Percentiles rank a stretch among this genome's conserved stretches.
Evolutionary conservation across 2,329 filamentous ascomycete species (phyloP).

Genomic region (Venturia carpophila): DNA sequence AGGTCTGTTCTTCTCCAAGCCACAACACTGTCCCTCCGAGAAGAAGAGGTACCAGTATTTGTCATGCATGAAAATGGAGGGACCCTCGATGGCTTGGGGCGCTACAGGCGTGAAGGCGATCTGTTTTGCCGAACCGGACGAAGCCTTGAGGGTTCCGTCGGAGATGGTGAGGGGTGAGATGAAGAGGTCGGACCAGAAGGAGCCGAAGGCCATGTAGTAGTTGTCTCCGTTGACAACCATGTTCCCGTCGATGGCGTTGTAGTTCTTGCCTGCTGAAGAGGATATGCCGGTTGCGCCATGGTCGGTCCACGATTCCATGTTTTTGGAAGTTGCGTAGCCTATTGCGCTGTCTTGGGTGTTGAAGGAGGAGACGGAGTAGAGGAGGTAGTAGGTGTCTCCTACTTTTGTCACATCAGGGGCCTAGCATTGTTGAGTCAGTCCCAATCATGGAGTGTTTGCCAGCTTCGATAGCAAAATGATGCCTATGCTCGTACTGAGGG

Average conservation of each 20-base stretch:
- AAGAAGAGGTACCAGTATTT: constrained; percentile 59
- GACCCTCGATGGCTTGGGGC: constrained; percentile 48
- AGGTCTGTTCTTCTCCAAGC: constrained; percentile 46
- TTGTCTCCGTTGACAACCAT: constrained; percentile 37
- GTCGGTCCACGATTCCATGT: constrained; percentile 53
- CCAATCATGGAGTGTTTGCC: neutral
- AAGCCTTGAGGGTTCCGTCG: constrained; percentile 27
- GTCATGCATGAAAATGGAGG: constrained; percentile 48
- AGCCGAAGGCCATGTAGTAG: constrained; percentile 54
- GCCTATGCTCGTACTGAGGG: neutral
- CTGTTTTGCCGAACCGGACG: constrained; percentile 28
- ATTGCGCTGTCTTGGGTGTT: constrained; percentile 55
- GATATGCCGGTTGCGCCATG: constrained; percentile 47
- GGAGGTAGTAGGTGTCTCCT: constrained; percentile 54
- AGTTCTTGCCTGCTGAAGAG: constrained; percentile 32
- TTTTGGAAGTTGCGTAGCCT: constrained; percentile 46
- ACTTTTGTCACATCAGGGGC: constrained; percentile 56
- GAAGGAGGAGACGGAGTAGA: constrained; percentile 58
- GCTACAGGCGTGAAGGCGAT: constrained; percentile 48
- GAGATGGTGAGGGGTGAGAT: constrained; percentile 37
- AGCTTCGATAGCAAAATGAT: neutral
- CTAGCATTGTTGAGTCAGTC: constrained; percentile 29
- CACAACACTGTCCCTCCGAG: constrained; percentile 54
- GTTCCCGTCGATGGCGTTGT: constrained; percentile 47
- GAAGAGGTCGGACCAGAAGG: constrained; percentile 60